Percentiles rank a stretch among this genome's conserved stretches.
Evolutionary conservation across 257 asterid species (phyloP).

Genomic region (Salvia hispanica): DNA sequence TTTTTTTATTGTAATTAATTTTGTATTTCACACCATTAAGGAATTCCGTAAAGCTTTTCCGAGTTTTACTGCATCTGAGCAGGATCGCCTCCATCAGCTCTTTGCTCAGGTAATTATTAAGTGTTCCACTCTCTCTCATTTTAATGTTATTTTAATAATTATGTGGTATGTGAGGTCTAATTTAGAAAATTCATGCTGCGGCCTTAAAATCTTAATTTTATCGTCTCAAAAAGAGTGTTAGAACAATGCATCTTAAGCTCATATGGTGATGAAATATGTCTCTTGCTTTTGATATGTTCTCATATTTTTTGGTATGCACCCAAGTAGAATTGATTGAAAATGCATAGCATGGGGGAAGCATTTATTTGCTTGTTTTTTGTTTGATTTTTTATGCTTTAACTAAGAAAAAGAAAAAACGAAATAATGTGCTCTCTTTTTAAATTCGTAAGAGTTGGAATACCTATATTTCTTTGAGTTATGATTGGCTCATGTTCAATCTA

Average conservation of each 20-base stretch:
- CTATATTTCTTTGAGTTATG: background rate
- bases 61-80: slow-evolving; percentile 43
- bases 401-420: background rate
- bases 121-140: background rate
- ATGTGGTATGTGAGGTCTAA: background rate
- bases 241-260: background rate
- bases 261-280: background rate
- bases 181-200: background rate
- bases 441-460: background rate
- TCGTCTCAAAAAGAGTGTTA: background rate
- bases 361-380: background rate
- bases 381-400: background rate
- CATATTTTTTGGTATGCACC: background rate
- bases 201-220: background rate
- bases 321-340: background rate
- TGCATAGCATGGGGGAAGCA: background rate
- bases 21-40: slow-evolving; percentile 24
- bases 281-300: background rate
- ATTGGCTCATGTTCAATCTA: background rate
- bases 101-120: slow-evolving; percentile 41
- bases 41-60: slow-evolving; percentile 50
- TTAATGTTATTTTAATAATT: background rate
- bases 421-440: background rate
- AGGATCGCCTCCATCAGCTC: slow-evolving; percentile 47
- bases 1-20: background rate